phyloP scores from a whole-genome alignment of 371 early-diverging fungal species.

The Mortierella sp. region DNA sequence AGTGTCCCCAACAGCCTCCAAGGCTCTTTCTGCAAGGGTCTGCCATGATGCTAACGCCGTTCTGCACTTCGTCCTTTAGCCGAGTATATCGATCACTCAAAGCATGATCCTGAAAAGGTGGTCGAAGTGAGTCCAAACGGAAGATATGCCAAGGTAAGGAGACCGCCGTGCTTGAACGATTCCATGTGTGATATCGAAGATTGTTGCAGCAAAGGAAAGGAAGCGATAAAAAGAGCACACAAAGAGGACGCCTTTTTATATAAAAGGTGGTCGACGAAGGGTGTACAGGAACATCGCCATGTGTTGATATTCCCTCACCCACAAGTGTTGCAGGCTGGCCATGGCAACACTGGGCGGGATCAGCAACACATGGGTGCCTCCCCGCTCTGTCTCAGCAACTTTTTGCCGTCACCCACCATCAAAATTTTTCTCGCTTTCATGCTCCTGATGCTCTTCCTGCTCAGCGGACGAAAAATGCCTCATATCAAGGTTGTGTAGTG shows the following conservation, averaged over 20 bases:
- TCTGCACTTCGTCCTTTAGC: constrained; percentile 18
- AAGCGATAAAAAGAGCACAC: no score
- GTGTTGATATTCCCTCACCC: no score
- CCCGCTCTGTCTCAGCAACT: not conserved
- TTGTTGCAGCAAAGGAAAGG: no score
- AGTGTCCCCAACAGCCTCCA: no score
- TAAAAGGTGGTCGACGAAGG: no score
- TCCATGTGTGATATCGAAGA: no score
- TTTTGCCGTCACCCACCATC: not conserved
- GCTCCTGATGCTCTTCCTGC: not conserved
- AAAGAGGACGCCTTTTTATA: no score
- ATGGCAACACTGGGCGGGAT: not conserved
- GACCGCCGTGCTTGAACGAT: no score
- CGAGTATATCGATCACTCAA: constrained; percentile 54
- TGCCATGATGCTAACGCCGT: not conserved
- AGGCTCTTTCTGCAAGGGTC: not conserved
- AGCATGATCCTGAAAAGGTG: constrained; percentile 71
- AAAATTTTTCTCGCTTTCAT: not conserved
- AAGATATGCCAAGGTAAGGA: constrained; percentile 73
- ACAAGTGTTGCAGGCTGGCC: no score
- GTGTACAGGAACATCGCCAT: no score
- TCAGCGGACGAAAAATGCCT: constrained; percentile 46
- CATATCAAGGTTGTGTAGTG: constrained; percentile 10
- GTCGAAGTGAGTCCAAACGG: constrained; percentile 76
- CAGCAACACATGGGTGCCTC: not conserved